Percentiles rank a stretch among this genome's conserved stretches.
Conservation (phyloP, 306 rosid genomes). For the Quercus robur region DNA sequence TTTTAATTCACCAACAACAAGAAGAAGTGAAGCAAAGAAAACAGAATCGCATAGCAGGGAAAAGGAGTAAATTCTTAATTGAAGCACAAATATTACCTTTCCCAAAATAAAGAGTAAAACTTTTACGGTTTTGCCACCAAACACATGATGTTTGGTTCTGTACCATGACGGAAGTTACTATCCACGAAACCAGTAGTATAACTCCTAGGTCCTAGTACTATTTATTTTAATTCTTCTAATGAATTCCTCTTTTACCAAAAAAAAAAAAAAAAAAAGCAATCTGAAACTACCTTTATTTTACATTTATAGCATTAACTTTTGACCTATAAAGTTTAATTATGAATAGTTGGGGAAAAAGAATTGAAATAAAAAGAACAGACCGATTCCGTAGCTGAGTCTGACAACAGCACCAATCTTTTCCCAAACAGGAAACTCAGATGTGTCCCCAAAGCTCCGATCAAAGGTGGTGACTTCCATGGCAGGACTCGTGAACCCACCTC, state of each 20-base stretch:
- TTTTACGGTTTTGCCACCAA: too few species aligned
- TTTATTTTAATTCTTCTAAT: too few species aligned
- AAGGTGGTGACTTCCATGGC: conserved; percentile 83
- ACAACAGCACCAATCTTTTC: conserved; percentile 91
- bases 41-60: background rate
- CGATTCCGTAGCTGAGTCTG: conserved; percentile 89
- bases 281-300: background rate
- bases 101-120: background rate
- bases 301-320: background rate
- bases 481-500: conserved; percentile 55
- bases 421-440: conserved; percentile 82
- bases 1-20: background rate
- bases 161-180: too few species aligned
- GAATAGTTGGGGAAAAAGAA: too few species aligned
- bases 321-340: too few species aligned
- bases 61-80: background rate
- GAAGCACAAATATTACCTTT: background rate
- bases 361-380: conserved; percentile 29
- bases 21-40: background rate
- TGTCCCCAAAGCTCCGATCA: conserved; percentile 47
- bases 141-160: too few species aligned
- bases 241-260: background rate
- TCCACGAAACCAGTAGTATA: too few species aligned
- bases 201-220: too few species aligned
- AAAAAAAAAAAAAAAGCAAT: background rate